Evolutionary conservation across 2,329 filamentous ascomycete species (phyloP).

Genomic region (Aspergillus vadensis): DNA sequence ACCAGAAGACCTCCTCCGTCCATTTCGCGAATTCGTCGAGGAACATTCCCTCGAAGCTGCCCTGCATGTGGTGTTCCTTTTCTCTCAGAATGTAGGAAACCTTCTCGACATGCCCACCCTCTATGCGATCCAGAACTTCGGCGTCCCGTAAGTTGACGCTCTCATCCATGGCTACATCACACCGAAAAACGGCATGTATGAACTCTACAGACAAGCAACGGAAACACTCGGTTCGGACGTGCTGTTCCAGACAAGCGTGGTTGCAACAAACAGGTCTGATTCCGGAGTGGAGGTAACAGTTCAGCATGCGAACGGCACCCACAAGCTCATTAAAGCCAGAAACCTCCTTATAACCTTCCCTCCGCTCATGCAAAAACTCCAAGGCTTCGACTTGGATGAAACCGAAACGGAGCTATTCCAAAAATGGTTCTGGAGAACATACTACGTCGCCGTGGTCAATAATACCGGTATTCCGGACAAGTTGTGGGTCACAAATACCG

Average conservation of each 20-base stretch:
- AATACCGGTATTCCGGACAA: conserved; percentile 41
- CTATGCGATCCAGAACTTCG: conserved; percentile 16
- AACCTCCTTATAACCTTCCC: conserved; percentile 42
- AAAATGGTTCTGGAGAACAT: conserved; percentile 41
- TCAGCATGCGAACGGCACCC: conserved; percentile 28
- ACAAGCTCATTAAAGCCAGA: conserved; percentile 37
- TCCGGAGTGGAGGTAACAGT: conserved; percentile 27
- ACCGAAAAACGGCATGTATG: conserved; percentile 21
- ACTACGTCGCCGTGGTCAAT: conserved; percentile 43
- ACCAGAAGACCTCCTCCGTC: conserved; percentile 19
- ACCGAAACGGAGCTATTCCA: conserved; percentile 39
- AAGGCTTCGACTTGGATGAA: conserved; percentile 40
- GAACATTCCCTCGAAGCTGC: conserved; percentile 13
- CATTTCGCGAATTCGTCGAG: conserved; percentile 23
- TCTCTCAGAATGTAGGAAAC: conserved; percentile 17
- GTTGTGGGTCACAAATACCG: conserved; percentile 29
- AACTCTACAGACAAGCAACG: conserved; percentile 27
- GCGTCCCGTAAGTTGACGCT: conserved; percentile 21
- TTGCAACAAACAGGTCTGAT: conserved; percentile 20
- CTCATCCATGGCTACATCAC: conserved; percentile 19
- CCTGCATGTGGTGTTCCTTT: conserved; percentile 8
- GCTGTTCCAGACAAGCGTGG: conserved; percentile 28
- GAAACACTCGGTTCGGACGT: conserved; percentile 27
- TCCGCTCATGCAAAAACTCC: conserved; percentile 37
- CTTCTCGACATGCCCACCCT: conserved; percentile 15